A percentile compares a stretch with the other conserved stretches of the same genome.
phyloP scores from a whole-genome alignment of 805 yeast genomes.

The Hanseniaspora mollemarum region DNA sequence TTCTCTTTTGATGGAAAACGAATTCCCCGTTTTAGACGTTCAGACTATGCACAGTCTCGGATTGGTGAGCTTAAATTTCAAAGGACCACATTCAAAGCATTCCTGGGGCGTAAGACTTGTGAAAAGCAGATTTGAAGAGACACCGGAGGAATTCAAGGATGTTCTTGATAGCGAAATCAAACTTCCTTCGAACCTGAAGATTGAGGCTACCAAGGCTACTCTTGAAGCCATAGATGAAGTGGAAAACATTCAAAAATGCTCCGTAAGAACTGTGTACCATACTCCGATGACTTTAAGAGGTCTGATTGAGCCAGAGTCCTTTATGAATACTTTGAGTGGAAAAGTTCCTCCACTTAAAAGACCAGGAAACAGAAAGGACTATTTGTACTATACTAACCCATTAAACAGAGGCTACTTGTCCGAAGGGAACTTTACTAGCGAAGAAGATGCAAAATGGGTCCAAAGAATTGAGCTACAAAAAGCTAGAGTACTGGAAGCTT shows the following conservation, averaged over 20 bases:
- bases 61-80: constrained; percentile 54
- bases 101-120: constrained; percentile 13
- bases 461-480: constrained; percentile 7
- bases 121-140: constrained; percentile 55
- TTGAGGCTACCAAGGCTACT: constrained; percentile 79
- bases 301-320: constrained; percentile 64
- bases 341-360: constrained; percentile 74
- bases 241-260: constrained; percentile 55
- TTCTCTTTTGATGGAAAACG: neutral
- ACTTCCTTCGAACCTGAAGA: constrained; percentile 32
- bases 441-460: constrained; percentile 24
- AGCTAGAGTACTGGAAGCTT: neutral
- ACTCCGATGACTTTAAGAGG: constrained; percentile 58
- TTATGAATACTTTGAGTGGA: constrained; percentile 50
- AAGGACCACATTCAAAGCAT: constrained; percentile 18
- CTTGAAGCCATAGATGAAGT: constrained; percentile 59
- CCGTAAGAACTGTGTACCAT: constrained; percentile 61
- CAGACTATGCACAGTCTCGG: constrained; percentile 66
- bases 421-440: constrained; percentile 27
- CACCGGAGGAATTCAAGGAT: constrained; percentile 49
- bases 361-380: constrained; percentile 73
- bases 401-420: constrained; percentile 66
- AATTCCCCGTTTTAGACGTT: constrained; percentile 43
- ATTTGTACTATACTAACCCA: constrained; percentile 61
- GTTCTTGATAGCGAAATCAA: constrained; percentile 25